Evolutionary conservation across 768 basidiomycete species (phyloP), one percentile per base, ranked within the genome.

Genomic region (Phlegmacium glaucopus): DNA sequence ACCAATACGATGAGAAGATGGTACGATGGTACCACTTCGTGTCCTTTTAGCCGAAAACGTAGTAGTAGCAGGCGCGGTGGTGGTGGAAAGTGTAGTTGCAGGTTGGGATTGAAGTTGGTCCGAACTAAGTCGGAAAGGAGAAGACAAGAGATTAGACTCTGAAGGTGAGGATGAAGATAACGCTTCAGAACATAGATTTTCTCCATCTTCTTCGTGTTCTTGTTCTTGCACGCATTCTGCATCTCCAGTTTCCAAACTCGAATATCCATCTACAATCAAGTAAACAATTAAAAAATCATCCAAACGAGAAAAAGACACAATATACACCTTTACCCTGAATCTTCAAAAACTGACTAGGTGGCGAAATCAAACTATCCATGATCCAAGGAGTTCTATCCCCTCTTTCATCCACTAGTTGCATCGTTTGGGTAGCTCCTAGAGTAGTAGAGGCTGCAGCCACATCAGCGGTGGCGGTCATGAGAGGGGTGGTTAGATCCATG

Each of bases 21-120:
- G n/a, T 71, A 79, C 41, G 72, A 77, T 43, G 70, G 77, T 57
- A 72, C 80, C 44, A 74, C 80, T 50, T 69, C 76, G 18, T 69
- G 77, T 63, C 40, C 58, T 57, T 47, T 40, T 55, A 4, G 56
- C 50, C 17, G 49, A 48, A 11, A 39, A 41, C 28, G 26, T 28
- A 44, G 18, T 13, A 10, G 27, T 13, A 18, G 16, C 28, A 26
- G 44, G 12, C 22, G 13, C 11, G 11, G 12, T 11, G 16, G 18
- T 22, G 2, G 22, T 22, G 22, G 22, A 22, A 5, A 5, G 22
- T 22, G 22, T 22, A 22, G 22, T 5, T 22, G 22, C 22, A 22
- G 22, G n/a, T n/a, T n/a, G n/a, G n/a, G n/a, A 22, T 22, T 22
- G 22, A 22, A 22, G 22, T 22, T 22, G 22, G 22, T 22, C 22